These are phyloP conservation scores for Cladosporium oxysporum DNA, from an alignment of 2,329 filamentous ascomycete species.

Conservation along the genomic window DNA sequence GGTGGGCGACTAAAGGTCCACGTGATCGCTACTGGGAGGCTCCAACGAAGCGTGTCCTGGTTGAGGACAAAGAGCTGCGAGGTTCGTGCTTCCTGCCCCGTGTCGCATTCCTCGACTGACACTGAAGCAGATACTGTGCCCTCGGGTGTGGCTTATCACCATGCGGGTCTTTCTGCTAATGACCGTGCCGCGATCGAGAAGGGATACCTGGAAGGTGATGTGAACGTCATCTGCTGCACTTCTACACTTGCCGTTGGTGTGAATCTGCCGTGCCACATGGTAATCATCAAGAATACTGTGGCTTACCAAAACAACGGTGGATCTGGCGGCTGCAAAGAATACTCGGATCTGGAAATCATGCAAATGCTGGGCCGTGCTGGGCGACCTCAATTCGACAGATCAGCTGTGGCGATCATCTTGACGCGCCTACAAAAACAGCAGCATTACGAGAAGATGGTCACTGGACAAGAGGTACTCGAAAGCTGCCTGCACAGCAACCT, in stretches of 20 bases:
- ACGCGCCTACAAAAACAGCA: slow-evolving; percentile 65
- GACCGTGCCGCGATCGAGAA: slow-evolving; percentile 69
- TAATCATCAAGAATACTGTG: slow-evolving; percentile 78
- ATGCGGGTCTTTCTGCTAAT: slow-evolving; percentile 68
- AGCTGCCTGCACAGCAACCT: slow-evolving; percentile 78
- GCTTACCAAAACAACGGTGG: slow-evolving; percentile 56
- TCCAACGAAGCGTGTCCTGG: slow-evolving; percentile 53
- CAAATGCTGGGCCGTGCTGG: slow-evolving; percentile 88
- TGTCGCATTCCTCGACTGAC: slow-evolving; percentile 25
- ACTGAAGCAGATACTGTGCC: slow-evolving; percentile 43
- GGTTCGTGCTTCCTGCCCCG: slow-evolving; percentile 37
- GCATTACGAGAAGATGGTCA: slow-evolving; percentile 72
- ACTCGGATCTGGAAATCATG: slow-evolving; percentile 81
- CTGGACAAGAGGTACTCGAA: slow-evolving; percentile 72
- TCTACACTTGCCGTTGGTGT: slow-evolving; percentile 82
- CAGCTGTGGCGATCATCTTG: slow-evolving; percentile 76
- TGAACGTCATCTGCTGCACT: slow-evolving; percentile 82
- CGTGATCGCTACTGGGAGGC: slow-evolving; percentile 64
- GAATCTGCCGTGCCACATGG: slow-evolving; percentile 80
- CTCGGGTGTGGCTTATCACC: slow-evolving; percentile 76
- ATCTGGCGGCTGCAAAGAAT: slow-evolving; percentile 57
- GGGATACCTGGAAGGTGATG: slow-evolving; percentile 68
- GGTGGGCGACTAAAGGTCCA: slow-evolving; percentile 59
- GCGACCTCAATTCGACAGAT: slow-evolving; percentile 78
- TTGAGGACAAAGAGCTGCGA: slow-evolving; percentile 63